Evolutionary conservation across 2,329 filamentous ascomycete genomes (phyloP).

Genomic region (Elsinoe batatas): DNA sequence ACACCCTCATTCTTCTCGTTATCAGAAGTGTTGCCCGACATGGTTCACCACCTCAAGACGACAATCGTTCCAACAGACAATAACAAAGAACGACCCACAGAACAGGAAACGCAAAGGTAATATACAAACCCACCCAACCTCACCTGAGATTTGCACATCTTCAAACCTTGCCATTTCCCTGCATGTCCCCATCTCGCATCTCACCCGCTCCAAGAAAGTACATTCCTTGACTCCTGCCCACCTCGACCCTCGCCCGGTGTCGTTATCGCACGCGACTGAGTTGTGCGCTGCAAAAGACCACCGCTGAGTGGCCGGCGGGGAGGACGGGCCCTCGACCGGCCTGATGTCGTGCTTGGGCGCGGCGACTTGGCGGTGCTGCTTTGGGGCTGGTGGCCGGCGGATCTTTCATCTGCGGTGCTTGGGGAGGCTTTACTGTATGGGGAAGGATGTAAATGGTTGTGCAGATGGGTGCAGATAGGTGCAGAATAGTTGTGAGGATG

Average conservation of each 20-base stretch:
- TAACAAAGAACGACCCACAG: neutral
- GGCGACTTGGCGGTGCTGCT: neutral
- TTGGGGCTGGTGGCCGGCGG: neutral
- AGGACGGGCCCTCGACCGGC: neutral
- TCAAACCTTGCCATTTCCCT: too few relatives aligned
- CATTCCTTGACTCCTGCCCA: too few relatives aligned
- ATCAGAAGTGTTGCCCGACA: slow-evolving; percentile 10
- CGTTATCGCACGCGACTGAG: slow-evolving; percentile 1
- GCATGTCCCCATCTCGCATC: too few relatives aligned
- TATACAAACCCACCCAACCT: too few relatives aligned
- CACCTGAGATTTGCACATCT: too few relatives aligned
- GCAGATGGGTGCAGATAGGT: neutral
- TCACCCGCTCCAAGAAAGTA: too few relatives aligned
- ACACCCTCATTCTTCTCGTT: slow-evolving; percentile 1
- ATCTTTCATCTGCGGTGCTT: slow-evolving; percentile 7
- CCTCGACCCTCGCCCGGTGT: neutral
- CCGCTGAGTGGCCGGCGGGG: slow-evolving; percentile 7
- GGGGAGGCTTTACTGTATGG: neutral
- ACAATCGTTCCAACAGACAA: neutral
- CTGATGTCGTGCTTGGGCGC: slow-evolving; percentile 5
- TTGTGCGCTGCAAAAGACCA: neutral
- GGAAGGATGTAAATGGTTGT: neutral
- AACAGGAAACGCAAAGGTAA: neutral
- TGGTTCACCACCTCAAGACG: neutral
- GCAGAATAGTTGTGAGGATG: neutral